Conservation (phyloP, 164 flowering plant genomes). For the Aristolochia fimbriata region DNA sequence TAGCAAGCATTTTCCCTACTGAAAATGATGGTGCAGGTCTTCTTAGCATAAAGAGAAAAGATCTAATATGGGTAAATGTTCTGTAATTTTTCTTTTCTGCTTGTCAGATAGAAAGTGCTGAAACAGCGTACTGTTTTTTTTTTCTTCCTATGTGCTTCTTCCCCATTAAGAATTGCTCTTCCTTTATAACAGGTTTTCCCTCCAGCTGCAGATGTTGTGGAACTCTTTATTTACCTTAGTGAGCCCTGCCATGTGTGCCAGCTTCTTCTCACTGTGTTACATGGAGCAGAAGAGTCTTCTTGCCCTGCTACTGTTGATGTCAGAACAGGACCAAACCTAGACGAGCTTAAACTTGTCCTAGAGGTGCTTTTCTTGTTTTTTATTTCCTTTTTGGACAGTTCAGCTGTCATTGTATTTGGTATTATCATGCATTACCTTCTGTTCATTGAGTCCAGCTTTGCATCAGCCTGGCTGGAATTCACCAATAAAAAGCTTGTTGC, state of each 20-base stretch:
- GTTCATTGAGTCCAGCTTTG: too few relatives aligned
- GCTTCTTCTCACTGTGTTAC: slow-evolving; percentile 89
- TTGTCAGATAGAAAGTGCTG: not conserved
- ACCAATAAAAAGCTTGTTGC: too few relatives aligned
- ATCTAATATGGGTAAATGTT: slow-evolving; percentile 58
- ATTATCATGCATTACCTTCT: too few relatives aligned
- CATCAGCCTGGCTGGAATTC: too few relatives aligned
- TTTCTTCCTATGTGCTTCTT: not conserved
- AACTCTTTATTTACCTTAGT: slow-evolving; percentile 73
- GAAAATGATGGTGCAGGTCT: slow-evolving; percentile 42
- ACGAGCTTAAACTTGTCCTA: slow-evolving; percentile 77
- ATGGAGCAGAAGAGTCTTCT: slow-evolving; percentile 92
- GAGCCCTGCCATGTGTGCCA: slow-evolving; percentile 99
- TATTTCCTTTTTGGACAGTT: not conserved
- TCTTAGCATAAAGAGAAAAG: slow-evolving; percentile 74
- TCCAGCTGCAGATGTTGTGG: slow-evolving; percentile 82
- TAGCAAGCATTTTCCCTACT: slow-evolving; percentile 40
- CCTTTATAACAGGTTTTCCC: slow-evolving; percentile 58
- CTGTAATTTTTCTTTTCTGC: not conserved
- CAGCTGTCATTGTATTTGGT: not conserved
- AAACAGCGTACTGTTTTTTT: slow-evolving; percentile 16
- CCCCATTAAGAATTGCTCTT: slow-evolving; percentile 4
- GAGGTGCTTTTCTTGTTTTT: slow-evolving; percentile 53
- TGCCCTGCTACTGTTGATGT: slow-evolving; percentile 87
- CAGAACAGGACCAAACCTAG: slow-evolving; percentile 69